These are phyloP conservation scores for Zalerion maritima DNA, from an alignment of 495 filamentous ascomycete genomes.

Conservation along the genomic window DNA sequence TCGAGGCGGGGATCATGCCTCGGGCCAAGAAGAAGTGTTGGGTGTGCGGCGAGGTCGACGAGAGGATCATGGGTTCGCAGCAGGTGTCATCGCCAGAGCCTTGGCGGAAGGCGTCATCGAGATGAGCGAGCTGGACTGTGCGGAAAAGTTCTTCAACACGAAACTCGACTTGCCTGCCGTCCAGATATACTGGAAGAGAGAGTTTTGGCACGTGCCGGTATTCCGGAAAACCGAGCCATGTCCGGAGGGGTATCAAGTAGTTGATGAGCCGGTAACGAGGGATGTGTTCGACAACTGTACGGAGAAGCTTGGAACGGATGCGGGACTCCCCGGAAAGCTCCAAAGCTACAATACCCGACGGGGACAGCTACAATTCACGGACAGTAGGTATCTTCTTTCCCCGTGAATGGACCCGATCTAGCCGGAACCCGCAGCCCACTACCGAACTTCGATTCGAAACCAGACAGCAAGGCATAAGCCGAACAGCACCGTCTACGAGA, in stretches of 20 bases:
- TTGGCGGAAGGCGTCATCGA: too few relatives aligned
- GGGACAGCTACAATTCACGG: constrained; percentile 1
- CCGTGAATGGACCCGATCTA: background rate
- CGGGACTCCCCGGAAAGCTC: background rate
- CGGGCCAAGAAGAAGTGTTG: constrained; percentile 1
- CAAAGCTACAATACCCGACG: constrained; percentile 1
- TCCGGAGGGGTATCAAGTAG: background rate
- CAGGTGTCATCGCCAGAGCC: constrained; percentile 3
- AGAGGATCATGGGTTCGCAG: background rate
- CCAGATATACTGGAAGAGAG: constrained; percentile 5
- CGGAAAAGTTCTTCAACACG: too few relatives aligned
- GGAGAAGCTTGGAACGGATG: too few relatives aligned
- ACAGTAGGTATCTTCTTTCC: constrained; percentile 1
- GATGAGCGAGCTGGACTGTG: too few relatives aligned
- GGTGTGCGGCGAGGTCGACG: constrained; percentile 1
- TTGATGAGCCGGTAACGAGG: constrained; percentile 3
- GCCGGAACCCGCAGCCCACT: constrained; percentile 1
- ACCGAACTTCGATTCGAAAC: constrained; percentile 1
- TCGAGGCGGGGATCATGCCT: background rate
- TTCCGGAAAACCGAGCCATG: constrained; percentile 1
- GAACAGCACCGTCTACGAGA: constrained; percentile 3
- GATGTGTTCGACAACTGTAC: constrained; percentile 1
- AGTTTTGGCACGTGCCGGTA: constrained; percentile 4
- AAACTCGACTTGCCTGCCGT: too few relatives aligned
- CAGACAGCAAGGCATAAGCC: constrained; percentile 1